Percentiles rank a stretch among this genome's conserved stretches.
These are phyloP conservation scores for Pilaira anomala DNA, from an alignment of 192 early-diverging fungal genomes.

Conservation along the genomic window DNA sequence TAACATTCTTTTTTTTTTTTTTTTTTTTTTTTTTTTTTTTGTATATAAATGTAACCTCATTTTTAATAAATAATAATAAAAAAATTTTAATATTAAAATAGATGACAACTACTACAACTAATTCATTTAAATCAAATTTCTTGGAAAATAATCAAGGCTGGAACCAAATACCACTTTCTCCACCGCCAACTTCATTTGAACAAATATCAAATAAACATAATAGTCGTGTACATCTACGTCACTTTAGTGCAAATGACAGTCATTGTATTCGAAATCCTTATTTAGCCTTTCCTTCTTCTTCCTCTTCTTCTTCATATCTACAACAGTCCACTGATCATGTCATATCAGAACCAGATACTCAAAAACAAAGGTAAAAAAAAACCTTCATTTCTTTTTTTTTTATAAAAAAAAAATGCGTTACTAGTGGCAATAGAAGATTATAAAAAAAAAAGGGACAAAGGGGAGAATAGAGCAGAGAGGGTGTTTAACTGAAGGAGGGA, in stretches of 20 bases:
- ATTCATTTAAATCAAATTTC: too few species aligned
- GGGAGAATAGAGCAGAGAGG: neutral
- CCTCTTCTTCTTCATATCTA: conserved; percentile 1
- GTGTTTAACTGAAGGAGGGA: neutral
- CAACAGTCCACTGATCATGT: neutral
- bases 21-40: too few species aligned
- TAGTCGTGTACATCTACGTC: neutral
- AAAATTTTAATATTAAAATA: too few species aligned
- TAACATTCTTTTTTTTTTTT: too few species aligned
- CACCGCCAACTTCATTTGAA: neutral
- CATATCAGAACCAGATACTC: neutral
- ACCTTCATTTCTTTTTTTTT: neutral
- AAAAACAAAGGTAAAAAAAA: conserved; percentile 13
- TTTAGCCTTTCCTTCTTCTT: neutral
- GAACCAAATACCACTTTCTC: neutral
- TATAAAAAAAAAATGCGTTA: neutral
- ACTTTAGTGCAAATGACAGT: conserved; percentile 14
- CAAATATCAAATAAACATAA: neutral
- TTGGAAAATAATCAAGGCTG: neutral
- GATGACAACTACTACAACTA: neutral
- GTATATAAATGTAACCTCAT: too few species aligned
- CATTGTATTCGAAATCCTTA: too few species aligned
- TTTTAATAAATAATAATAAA: too few species aligned
- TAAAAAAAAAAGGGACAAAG: neutral
- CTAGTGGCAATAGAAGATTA: conserved; percentile 5